Percentiles rank a stretch among this genome's conserved stretches.
Conservation (phyloP, 2,329 filamentous ascomycete species). For the Pestalotiopsis sp. region DNA sequence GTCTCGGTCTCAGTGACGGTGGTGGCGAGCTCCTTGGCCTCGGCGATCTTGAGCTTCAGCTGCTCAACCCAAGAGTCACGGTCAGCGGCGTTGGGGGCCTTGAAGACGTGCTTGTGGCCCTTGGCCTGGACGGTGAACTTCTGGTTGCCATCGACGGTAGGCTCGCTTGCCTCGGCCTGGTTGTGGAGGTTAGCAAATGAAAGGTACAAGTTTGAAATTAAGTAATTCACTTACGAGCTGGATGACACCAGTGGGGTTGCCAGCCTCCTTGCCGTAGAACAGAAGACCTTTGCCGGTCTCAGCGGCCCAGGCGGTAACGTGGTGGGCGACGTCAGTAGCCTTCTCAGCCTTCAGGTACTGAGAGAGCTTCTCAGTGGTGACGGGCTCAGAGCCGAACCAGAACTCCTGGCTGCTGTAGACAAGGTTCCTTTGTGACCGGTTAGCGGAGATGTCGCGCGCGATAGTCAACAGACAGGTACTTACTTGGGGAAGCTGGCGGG, state of each 20-base stretch:
- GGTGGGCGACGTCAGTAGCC: constrained; percentile 70
- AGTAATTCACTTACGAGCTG: constrained; percentile 67
- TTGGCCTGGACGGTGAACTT: constrained; percentile 86
- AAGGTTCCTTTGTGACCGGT: constrained; percentile 63
- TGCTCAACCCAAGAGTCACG: constrained; percentile 91
- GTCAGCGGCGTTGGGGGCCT: constrained; percentile 72
- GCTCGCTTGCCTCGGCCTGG: constrained; percentile 64
- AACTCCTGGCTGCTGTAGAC: constrained; percentile 93
- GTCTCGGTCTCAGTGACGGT: constrained; percentile 75
- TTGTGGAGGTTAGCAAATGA: not conserved
- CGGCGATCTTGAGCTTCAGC: constrained; percentile 77
- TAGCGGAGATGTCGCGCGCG: constrained; percentile 1
- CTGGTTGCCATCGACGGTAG: constrained; percentile 71
- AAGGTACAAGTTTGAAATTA: not conserved
- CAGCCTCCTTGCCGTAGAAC: constrained; percentile 81
- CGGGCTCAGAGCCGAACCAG: constrained; percentile 74
- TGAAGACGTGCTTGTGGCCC: constrained; percentile 92
- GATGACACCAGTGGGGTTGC: constrained; percentile 76
- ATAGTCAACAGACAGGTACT: constrained; percentile 34
- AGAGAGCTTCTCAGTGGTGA: constrained; percentile 72
- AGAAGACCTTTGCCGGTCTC: constrained; percentile 95
- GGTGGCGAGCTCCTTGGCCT: constrained; percentile 80
- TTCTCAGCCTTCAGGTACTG: constrained; percentile 88
- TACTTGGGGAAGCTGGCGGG: constrained; percentile 85
- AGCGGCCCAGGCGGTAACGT: constrained; percentile 83